Evolutionary conservation across 352 stramenopile species (phyloP), one percentile per base, ranked within the genome.

Genomic region (Phytopythium boreale): DNA sequence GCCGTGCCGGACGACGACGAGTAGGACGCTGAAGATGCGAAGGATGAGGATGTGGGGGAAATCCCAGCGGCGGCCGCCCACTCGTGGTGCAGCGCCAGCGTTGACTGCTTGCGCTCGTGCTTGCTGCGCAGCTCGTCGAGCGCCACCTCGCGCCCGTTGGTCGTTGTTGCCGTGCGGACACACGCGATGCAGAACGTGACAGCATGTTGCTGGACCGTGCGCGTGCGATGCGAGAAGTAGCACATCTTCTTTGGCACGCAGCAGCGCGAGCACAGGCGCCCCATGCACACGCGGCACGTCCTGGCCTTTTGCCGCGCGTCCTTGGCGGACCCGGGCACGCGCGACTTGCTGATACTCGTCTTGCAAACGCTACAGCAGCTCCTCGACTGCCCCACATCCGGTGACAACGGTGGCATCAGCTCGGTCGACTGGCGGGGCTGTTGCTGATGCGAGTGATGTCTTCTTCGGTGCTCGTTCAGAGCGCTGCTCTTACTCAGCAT

Each of bases 221-320:
- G 67, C 50, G 63, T 72, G 8, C 53, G 56, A 1, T 58, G 27
- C 14, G 65, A 26, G 46, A 74, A 52, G 51, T 70, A 76, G 58
- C 67, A 68, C 66, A 79, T 70, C 22, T 69, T 77, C 64, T 75
- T 77, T 29, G 62, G n/a, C 59, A 75, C 63, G 55, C 63, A 71
- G 44, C 72, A 80, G 5, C 62, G 69, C 10, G 60, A 31, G 31
- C 72, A 80, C 36, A 61, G 68, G 31, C 59, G 49, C 14, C 31
- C 44, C 36, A 63, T 50, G 53, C 72, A 80, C 41, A 75, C 69
- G 44, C 66, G 71, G 57, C 72, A 80, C 19, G 67, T 68, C 49
- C 49, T 55, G 49, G 24, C 12, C 20, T 67, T 67, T 39, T 63
- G 68, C 14, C 69, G 20, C 34, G 36, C 31, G 20, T 59, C 39